These are phyloP conservation scores for Leccinum variicolor DNA, from an alignment of 768 basidiomycete species.

Conservation along the genomic window DNA sequence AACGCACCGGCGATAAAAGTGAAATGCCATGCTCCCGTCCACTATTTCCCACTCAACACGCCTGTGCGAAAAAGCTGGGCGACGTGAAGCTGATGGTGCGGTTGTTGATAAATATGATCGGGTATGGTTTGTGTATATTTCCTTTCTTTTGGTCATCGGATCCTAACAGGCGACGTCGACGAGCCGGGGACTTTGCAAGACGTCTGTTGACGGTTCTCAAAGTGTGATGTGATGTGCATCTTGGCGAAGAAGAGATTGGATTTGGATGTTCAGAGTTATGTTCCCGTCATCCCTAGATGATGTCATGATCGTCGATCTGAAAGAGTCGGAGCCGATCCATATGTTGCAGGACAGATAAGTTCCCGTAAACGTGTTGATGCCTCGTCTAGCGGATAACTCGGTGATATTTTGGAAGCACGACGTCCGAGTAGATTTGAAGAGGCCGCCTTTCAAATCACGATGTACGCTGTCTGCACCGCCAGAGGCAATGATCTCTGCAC, in stretches of 20 bases:
- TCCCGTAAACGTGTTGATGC: conserved; percentile 2
- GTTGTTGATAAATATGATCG: conserved; percentile 80
- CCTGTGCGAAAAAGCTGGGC: conserved; percentile 76
- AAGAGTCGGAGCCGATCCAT: conserved; percentile 64
- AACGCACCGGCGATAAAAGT: too few species aligned
- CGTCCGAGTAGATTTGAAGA: conserved; percentile 55
- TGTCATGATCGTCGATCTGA: conserved; percentile 57
- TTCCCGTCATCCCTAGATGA: conserved; percentile 61
- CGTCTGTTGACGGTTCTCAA: too few species aligned
- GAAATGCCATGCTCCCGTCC: too few species aligned
- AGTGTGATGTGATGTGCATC: too few species aligned
- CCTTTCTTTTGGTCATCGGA: background rate
- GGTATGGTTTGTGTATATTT: conserved; percentile 50
- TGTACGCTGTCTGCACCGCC: conserved; percentile 56
- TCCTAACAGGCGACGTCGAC: conserved; percentile 22
- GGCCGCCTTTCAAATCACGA: conserved; percentile 71
- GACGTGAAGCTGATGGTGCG: conserved; percentile 68
- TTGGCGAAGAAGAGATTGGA: too few species aligned
- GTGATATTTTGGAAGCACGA: conserved; percentile 71
- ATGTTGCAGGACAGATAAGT: conserved; percentile 24
- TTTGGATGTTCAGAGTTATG: conserved; percentile 52
- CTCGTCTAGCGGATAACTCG: conserved; percentile 53
- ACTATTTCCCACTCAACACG: too few species aligned
- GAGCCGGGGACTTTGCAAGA: too few species aligned
- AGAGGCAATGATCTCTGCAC: conserved; percentile 43